Conservation (phyloP, 345 rosid genomes). For the Acer yangbiense region DNA sequence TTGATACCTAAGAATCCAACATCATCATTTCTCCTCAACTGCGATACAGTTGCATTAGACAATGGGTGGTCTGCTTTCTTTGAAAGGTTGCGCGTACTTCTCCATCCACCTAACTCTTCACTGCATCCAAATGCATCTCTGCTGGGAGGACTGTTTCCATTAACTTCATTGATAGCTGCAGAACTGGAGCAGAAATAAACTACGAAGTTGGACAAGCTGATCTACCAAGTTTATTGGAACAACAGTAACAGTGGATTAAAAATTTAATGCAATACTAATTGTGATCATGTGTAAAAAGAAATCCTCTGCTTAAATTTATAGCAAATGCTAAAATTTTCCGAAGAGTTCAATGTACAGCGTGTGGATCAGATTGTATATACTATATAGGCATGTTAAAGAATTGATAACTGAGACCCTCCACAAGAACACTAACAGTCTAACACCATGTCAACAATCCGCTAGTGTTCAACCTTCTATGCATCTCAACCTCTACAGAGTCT, state of each 20-base stretch:
- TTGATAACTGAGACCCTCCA: background rate
- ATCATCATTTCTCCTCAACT: slow-evolving; percentile 20
- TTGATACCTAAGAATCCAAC: slow-evolving; percentile 25
- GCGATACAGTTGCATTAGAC: slow-evolving; percentile 19
- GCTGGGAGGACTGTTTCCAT: slow-evolving; percentile 29
- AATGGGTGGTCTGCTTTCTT: slow-evolving; percentile 16
- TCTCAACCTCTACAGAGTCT: background rate
- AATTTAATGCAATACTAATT: background rate
- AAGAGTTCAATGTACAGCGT: background rate
- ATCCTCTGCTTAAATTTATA: background rate
- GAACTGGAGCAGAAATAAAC: slow-evolving; percentile 32
- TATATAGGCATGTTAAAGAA: background rate
- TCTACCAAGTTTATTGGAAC: background rate
- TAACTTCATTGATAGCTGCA: slow-evolving; percentile 22
- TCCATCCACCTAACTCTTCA: slow-evolving; percentile 57
- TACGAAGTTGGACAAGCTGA: slow-evolving; percentile 14
- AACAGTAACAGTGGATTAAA: background rate
- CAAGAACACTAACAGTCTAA: background rate
- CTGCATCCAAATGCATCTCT: slow-evolving; percentile 26
- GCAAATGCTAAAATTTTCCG: background rate
- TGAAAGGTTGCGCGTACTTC: slow-evolving; percentile 42
- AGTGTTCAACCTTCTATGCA: background rate
- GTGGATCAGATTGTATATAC: background rate
- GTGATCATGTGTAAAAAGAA: background rate
- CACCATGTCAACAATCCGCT: background rate